Base-by-base conservation (phyloP, 768 basidiomycete species). In the Kwoniella shandongensis region DNA sequence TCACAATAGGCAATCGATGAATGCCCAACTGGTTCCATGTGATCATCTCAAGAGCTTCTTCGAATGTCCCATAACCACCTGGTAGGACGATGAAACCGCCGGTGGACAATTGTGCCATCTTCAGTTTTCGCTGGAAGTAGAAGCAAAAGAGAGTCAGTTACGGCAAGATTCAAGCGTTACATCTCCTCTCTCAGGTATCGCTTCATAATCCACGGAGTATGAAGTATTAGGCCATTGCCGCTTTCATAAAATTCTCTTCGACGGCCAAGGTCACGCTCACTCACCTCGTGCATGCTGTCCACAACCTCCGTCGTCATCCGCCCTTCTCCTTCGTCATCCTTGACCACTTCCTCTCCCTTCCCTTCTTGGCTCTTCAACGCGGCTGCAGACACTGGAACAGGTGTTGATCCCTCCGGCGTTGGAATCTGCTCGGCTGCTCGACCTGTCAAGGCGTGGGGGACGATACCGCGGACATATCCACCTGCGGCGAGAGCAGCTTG, bases 61-160 rank as follows among this genome's bases (percentile, higher is more conserved):
- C 96, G 62, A 91, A 89, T 0, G 93, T 97, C 10, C 94, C 94
- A 70, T 85, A 96, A 0, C 94, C 94, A 18, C 94, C 94, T 1
- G 94, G 93, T 18, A 99, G 79, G 11, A 86, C 89, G 44, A 97
- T 79, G 67, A 99, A 99, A 0, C 85, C 92, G 17, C 82, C 81
- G 1, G 77, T 72, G 0, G 83, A 84, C 8, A 87, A 80, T 62
- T 83, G 83, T 0, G 93, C 91, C 92, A 98, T 96, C 73, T 88
- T 85, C 8, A 88, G 81, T 71, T 97, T 97, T 13, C 93, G 85
- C 66, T 92, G 85, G 61, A 89, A 32, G 13, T 6, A 32, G 32
- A 32, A 32, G 6, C 32, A 32, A 6, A 32, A 23, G 23, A 36
- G 29, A 6, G 32, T 32, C 32, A 32, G 32, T 13, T n/a, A 27